These are phyloP conservation scores for Diaporthe sp. DNA, from an alignment of 2,329 filamentous ascomycete genomes.

Conservation along the genomic window DNA sequence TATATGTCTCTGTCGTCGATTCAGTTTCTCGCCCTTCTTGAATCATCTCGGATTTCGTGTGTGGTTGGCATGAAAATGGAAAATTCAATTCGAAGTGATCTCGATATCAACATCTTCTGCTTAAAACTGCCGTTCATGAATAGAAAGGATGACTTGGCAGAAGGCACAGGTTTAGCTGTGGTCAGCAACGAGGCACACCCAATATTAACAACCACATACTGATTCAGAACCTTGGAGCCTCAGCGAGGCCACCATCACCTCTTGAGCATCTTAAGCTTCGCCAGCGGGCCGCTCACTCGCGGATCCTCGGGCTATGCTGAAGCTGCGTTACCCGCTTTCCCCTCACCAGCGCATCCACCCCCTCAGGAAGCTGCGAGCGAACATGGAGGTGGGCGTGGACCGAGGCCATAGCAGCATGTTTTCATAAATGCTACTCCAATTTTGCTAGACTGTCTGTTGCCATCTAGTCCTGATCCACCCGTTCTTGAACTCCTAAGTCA, in stretches of 20 bases:
- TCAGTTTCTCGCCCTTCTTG: neutral
- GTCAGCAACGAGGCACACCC: neutral
- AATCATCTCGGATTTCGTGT: neutral
- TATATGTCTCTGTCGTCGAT: neutral
- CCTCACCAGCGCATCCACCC: slow-evolving; percentile 1
- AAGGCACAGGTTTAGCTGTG: neutral
- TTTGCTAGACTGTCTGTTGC: neutral
- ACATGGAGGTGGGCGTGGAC: neutral
- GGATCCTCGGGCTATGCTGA: neutral
- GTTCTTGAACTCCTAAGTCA: neutral
- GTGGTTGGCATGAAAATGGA: neutral
- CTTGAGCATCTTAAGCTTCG: neutral
- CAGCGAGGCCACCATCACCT: neutral
- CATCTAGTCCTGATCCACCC: neutral
- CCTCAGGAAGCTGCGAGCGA: neutral
- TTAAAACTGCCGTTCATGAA: too few species aligned
- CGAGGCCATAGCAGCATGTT: too few species aligned
- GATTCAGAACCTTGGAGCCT: neutral
- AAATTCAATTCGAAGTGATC: too few species aligned
- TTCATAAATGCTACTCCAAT: neutral
- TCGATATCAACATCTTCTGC: neutral
- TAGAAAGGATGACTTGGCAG: neutral
- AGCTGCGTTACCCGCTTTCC: slow-evolving; percentile 3
- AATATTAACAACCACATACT: neutral
- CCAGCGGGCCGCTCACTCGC: neutral